These are phyloP conservation scores for Xerocomus minutiporus DNA, from an alignment of 1,284 basidiomycete genomes.

Conservation along the genomic window DNA sequence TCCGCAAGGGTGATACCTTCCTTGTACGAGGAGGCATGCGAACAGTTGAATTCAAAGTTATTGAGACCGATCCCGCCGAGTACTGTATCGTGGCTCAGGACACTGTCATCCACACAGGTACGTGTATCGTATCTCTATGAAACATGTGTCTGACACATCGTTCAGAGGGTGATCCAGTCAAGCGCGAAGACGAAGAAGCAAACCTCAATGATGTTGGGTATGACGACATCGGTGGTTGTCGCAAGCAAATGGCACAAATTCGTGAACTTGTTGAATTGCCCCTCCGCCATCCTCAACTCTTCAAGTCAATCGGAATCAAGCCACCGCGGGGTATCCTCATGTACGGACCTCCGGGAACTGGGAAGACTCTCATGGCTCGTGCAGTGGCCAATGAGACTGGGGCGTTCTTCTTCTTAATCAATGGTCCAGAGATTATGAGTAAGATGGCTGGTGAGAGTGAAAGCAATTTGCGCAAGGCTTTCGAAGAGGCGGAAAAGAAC, in stretches of 20 bases:
- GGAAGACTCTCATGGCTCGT: slow-evolving; percentile 98
- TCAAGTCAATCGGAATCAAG: slow-evolving; percentile 99
- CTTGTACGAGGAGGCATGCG: slow-evolving; percentile 96
- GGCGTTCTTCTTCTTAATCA: slow-evolving; percentile 99
- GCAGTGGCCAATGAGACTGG: slow-evolving; percentile 99
- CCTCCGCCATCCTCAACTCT: slow-evolving; percentile 96
- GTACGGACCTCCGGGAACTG: slow-evolving; percentile 95
- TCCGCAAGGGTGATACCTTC: slow-evolving; percentile 97
- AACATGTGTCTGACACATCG: slow-evolving; percentile 14
- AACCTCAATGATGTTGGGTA: slow-evolving; percentile 97
- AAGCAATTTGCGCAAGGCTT: slow-evolving; percentile 95
- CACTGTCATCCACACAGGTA: slow-evolving; percentile 90
- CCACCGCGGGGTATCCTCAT: slow-evolving; percentile 96
- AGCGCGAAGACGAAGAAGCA: slow-evolving; percentile 97
- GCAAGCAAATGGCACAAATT: slow-evolving; percentile 99
- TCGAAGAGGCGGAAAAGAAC: slow-evolving; percentile 99
- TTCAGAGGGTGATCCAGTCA: slow-evolving; percentile 94
- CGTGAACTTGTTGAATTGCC: slow-evolving; percentile 98
- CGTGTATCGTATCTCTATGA: slow-evolving; percentile 16
- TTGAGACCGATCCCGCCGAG: slow-evolving; percentile 92
- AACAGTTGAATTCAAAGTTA: slow-evolving; percentile 98
- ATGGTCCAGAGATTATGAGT: slow-evolving; percentile 99
- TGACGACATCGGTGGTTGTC: slow-evolving; percentile 98
- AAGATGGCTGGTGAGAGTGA: slow-evolving; percentile 99
- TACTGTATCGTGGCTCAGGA: slow-evolving; percentile 98